A percentile compares a stretch with the other conserved stretches of the same genome.
These are phyloP conservation scores for Boehmeria nivea DNA, from an alignment of 306 rosid species.

Conservation along the genomic window DNA sequence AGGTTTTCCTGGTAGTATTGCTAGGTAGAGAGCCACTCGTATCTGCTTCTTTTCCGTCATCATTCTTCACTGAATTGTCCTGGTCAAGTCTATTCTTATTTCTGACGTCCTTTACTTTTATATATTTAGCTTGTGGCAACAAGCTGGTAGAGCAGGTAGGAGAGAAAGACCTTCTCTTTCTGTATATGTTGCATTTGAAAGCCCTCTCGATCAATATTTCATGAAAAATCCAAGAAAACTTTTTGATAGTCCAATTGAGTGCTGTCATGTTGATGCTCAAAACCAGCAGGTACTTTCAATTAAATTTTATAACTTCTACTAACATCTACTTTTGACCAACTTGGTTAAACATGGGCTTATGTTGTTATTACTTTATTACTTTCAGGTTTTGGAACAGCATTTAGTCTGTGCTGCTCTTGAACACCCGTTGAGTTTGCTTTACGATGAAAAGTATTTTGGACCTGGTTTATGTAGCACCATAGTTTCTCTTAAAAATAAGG, in stretches of 20 bases:
- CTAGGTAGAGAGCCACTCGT: slow-evolving; percentile 47
- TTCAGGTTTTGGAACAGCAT: slow-evolving; percentile 83
- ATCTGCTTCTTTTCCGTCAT: slow-evolving; percentile 4
- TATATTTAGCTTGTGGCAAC: slow-evolving; percentile 83
- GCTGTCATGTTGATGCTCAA: slow-evolving; percentile 81
- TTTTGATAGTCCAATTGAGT: slow-evolving; percentile 82
- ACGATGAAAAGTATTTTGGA: slow-evolving; percentile 77
- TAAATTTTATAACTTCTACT: neutral
- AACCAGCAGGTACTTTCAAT: slow-evolving; percentile 60
- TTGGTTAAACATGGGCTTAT: slow-evolving; percentile 12
- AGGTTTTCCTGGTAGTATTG: slow-evolving; percentile 94
- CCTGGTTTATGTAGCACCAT: slow-evolving; percentile 46
- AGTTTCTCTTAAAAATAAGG: slow-evolving; percentile 53
- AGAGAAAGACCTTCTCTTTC: slow-evolving; percentile 84
- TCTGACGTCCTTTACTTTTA: neutral
- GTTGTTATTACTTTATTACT: slow-evolving; percentile 24
- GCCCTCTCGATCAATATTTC: slow-evolving; percentile 95
- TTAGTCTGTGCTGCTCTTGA: slow-evolving; percentile 83
- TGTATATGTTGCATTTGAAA: slow-evolving; percentile 79
- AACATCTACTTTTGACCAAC: neutral
- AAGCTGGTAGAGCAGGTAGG: slow-evolving; percentile 97
- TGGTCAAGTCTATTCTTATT: slow-evolving; percentile 1
- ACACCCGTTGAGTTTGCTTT: slow-evolving; percentile 53
- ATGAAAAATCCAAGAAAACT: slow-evolving; percentile 73
- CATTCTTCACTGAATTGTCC: slow-evolving; percentile 18